phyloP scores from a whole-genome alignment of 2,329 filamentous ascomycete species.

The Teratosphaeria destructans region DNA sequence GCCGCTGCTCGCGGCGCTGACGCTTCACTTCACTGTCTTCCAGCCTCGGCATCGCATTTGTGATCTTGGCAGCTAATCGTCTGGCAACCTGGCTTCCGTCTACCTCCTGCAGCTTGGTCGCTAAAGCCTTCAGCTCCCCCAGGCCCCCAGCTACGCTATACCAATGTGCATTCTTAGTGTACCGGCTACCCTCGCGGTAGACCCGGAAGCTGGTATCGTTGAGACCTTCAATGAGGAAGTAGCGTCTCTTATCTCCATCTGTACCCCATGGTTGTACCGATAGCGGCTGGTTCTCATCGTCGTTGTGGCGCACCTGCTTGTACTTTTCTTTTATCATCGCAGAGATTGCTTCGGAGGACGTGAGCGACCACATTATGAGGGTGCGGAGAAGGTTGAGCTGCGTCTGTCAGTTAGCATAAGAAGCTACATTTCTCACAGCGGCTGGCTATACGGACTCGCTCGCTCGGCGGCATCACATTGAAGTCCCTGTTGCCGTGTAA shows the following conservation, averaged over 20 bases:
- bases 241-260: slow-evolving; percentile 82
- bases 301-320: slow-evolving; percentile 73
- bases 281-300: slow-evolving; percentile 70
- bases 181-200: slow-evolving; percentile 85
- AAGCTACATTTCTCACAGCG: neutral
- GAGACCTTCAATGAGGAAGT: slow-evolving; percentile 85
- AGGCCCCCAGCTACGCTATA: slow-evolving; percentile 87
- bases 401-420: slow-evolving; percentile 6
- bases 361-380: slow-evolving; percentile 77
- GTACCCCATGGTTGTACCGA: slow-evolving; percentile 85
- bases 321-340: slow-evolving; percentile 76
- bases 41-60: slow-evolving; percentile 72
- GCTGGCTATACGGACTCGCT: slow-evolving; percentile 53
- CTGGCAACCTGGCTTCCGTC: slow-evolving; percentile 77
- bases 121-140: slow-evolving; percentile 67
- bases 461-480: slow-evolving; percentile 65
- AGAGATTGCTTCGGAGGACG: slow-evolving; percentile 76
- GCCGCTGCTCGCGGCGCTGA: slow-evolving; percentile 81
- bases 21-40: slow-evolving; percentile 96
- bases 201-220: slow-evolving; percentile 91
- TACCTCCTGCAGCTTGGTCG: slow-evolving; percentile 61
- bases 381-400: slow-evolving; percentile 76
- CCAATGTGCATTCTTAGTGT: slow-evolving; percentile 64
- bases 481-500: slow-evolving; percentile 73
- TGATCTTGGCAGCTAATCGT: slow-evolving; percentile 66